Evolutionary conservation across 768 basidiomycete genomes (phyloP).

Genomic region (Trichaptum fuscoviolaceum): DNA sequence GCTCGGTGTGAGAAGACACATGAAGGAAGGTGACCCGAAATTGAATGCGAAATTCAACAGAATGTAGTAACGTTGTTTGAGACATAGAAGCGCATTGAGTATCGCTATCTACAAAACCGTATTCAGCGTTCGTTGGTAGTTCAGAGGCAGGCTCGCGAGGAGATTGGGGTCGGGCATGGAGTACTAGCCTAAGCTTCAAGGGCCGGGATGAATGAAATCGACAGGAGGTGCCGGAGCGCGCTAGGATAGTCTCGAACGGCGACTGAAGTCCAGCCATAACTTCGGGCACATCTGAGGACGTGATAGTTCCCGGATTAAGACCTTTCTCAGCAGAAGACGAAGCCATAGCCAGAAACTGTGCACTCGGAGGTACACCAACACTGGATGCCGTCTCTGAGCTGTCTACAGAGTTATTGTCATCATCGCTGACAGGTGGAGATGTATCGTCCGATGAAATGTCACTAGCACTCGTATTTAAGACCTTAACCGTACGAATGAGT

Average conservation of each 20-base stretch:
- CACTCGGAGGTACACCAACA: neutral
- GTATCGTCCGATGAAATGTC: conserved; percentile 17
- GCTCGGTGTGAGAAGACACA: conserved; percentile 61
- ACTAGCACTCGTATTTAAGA: conserved; percentile 30
- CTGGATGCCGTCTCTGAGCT: conserved; percentile 11
- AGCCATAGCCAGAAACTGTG: conserved; percentile 13
- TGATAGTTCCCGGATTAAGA: conserved; percentile 22
- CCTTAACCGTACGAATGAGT: conserved; percentile 61
- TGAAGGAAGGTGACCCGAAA: conserved; percentile 76
- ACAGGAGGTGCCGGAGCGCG: conserved; percentile 87
- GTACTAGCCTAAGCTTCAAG: conserved; percentile 72
- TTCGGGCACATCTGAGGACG: conserved; percentile 17
- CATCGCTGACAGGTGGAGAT: conserved; percentile 22
- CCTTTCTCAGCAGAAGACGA: conserved; percentile 16
- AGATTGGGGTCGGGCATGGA: conserved; percentile 52
- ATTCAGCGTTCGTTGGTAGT: conserved; percentile 34
- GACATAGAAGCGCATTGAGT: conserved; percentile 71
- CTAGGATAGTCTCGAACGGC: conserved; percentile 52
- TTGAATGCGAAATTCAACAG: conserved; percentile 71
- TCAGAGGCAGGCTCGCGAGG: conserved; percentile 45
- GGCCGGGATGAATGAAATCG: conserved; percentile 77
- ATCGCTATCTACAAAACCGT: conserved; percentile 48
- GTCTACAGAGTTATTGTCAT: conserved; percentile 28
- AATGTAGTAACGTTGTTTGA: conserved; percentile 77
- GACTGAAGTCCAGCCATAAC: conserved; percentile 30